These are phyloP conservation scores for Hypoxylon sp. DNA, from an alignment of 2,329 filamentous ascomycete species.

Conservation along the genomic window DNA sequence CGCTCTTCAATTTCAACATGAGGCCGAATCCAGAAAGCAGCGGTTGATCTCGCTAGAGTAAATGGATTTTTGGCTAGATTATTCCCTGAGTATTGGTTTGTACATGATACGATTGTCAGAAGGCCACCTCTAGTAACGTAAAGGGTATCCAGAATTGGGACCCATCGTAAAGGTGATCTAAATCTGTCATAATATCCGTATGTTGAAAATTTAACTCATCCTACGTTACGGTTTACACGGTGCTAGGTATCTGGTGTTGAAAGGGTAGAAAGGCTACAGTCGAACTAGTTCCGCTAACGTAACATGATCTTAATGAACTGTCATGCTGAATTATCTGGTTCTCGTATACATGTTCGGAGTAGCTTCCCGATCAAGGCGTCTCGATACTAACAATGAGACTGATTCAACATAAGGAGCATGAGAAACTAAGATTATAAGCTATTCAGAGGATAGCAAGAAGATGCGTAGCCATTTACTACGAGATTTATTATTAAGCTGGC, in stretches of 20 bases:
- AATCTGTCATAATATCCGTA: not conserved
- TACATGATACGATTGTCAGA: not conserved
- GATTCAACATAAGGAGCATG: not conserved
- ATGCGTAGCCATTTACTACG: not conserved
- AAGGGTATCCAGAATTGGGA: not conserved
- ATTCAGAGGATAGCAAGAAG: not conserved
- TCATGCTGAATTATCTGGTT: not conserved
- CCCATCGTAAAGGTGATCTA: not conserved
- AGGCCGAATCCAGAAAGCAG: not conserved
- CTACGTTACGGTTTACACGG: slow-evolving; percentile 12
- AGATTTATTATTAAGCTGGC: not conserved
- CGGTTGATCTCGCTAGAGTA: not conserved
- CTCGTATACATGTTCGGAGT: not conserved
- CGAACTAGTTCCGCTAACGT: slow-evolving; percentile 2
- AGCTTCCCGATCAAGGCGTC: too few species aligned
- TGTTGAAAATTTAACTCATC: not conserved
- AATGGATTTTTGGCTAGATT: not conserved
- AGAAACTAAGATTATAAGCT: not conserved
- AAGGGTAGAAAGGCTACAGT: not conserved
- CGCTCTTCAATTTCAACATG: not conserved
- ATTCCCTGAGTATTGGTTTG: not conserved
- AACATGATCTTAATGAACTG: not conserved
- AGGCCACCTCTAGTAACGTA: not conserved
- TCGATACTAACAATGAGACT: not conserved
- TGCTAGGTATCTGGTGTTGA: not conserved